Percentiles rank a stretch among this genome's conserved stretches.
phyloP scores from a whole-genome alignment of 768 basidiomycete genomes.

The Suillus hirtellus region DNA sequence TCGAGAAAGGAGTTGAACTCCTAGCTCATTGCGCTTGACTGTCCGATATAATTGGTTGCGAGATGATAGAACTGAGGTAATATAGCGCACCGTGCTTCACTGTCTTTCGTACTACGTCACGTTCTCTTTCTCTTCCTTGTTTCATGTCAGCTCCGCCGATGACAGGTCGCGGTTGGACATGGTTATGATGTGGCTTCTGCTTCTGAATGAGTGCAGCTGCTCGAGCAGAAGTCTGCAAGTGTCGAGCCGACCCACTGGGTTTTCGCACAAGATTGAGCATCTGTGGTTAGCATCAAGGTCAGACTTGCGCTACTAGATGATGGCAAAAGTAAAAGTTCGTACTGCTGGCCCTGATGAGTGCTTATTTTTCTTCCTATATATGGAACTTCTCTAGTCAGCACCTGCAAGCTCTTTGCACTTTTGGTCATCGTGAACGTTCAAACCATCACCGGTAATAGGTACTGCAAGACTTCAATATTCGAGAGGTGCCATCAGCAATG shows the following conservation, averaged over 20 bases:
- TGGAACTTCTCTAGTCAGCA: no score
- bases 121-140: constrained; percentile 3
- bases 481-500: no score
- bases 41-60: not conserved
- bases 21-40: constrained; percentile 82
- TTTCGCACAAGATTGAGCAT: constrained; percentile 16
- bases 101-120: not conserved
- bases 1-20: constrained; percentile 90
- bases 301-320: not conserved
- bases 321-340: not conserved
- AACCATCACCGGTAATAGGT: no score
- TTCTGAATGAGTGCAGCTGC: constrained; percentile 8
- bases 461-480: no score
- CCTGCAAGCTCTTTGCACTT: no score
- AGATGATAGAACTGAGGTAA: not conserved
- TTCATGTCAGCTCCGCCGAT: not conserved
- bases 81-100: constrained; percentile 14
- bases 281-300: not conserved
- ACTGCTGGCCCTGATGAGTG: not conserved
- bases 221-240: constrained; percentile 12
- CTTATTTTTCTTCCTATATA: no score
- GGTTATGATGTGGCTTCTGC: constrained; percentile 3
- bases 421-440: no score
- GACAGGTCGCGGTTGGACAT: constrained; percentile 1
- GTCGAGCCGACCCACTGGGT: constrained; percentile 10